A percentile compares a stretch with the other conserved stretches of the same genome.
Conservation (phyloP, 192 early-diverging fungal genomes). For the Radiomyces spectabilis region DNA sequence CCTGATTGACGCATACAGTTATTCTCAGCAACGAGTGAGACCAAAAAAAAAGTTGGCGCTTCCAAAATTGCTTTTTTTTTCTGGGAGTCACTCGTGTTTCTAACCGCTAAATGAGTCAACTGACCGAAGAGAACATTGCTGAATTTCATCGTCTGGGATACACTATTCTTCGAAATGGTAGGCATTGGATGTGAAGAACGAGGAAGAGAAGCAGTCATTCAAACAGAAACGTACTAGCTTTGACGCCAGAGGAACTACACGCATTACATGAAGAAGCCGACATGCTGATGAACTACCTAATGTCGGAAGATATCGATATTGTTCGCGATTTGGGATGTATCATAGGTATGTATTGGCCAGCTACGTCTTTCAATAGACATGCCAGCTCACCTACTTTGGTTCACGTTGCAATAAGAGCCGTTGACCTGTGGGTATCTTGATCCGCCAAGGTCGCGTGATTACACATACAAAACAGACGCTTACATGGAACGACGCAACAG, state of each 20-base stretch:
- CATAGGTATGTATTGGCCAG: slow-evolving; percentile 15
- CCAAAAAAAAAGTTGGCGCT: too few relatives aligned
- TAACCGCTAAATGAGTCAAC: too few relatives aligned
- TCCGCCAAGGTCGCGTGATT: background rate
- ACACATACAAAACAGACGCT: slow-evolving; percentile 8
- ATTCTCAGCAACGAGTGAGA: too few relatives aligned
- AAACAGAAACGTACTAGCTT: too few relatives aligned
- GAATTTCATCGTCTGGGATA: too few relatives aligned
- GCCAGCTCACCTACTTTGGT: background rate
- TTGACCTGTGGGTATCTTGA: slow-evolving; percentile 25
- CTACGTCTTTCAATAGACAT: background rate
- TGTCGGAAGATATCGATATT: slow-evolving; percentile 21
- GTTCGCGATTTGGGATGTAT: slow-evolving; percentile 25
- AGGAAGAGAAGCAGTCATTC: too few relatives aligned
- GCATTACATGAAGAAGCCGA: slow-evolving; percentile 21
- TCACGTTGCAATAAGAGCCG: slow-evolving; percentile 15
- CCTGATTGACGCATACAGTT: too few relatives aligned
- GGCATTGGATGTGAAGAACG: too few relatives aligned
- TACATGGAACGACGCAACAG: slow-evolving; percentile 15
- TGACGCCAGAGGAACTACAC: slow-evolving; percentile 2
- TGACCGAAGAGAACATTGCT: too few relatives aligned
- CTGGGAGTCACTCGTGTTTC: too few relatives aligned
- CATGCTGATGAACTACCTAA: slow-evolving; percentile 16
- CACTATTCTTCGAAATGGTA: too few relatives aligned
- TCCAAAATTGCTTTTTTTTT: too few relatives aligned